phyloP scores from a whole-genome alignment of 192 early-diverging fungal species.

The Coemansia sp. region DNA sequence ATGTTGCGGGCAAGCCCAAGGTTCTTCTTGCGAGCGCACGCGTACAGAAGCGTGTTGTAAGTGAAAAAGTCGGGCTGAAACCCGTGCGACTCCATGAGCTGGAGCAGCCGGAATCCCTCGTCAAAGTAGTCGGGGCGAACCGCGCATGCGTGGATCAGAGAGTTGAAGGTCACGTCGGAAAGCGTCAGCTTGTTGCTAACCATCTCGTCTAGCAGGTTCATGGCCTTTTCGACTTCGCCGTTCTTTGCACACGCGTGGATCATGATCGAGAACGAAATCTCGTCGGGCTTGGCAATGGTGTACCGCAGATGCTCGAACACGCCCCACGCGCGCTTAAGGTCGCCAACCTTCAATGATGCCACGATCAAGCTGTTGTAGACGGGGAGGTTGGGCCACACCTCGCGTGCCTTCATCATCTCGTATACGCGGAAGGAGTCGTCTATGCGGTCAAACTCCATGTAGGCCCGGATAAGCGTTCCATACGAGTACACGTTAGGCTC shows the following conservation, averaged over 20 bases:
- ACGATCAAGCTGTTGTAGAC: conserved; percentile 83
- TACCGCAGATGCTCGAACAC: conserved; percentile 85
- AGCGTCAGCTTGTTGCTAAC: conserved; percentile 63
- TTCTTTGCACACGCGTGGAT: conserved; percentile 86
- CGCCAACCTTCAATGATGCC: conserved; percentile 68
- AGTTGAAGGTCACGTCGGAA: conserved; percentile 84
- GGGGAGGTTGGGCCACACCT: conserved; percentile 55
- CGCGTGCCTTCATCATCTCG: conserved; percentile 67
- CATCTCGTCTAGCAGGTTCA: conserved; percentile 93
- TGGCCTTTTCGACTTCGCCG: conserved; percentile 81
- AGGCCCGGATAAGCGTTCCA: conserved; percentile 70
- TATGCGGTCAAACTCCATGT: conserved; percentile 57
- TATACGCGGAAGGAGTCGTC: conserved; percentile 76
- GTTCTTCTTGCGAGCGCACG: conserved; percentile 72
- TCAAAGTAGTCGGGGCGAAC: conserved; percentile 77
- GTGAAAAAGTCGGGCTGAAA: conserved; percentile 76
- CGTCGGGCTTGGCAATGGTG: conserved; percentile 74
- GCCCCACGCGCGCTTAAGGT: conserved; percentile 82
- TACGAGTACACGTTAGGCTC: conserved; percentile 67
- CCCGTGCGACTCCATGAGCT: conserved; percentile 82
- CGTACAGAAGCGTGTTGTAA: conserved; percentile 78
- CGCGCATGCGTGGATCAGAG: conserved; percentile 81
- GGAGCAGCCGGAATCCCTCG: conserved; percentile 75
- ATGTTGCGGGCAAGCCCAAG: conserved; percentile 66
- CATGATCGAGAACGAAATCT: conserved; percentile 82